A percentile compares a stretch with the other conserved stretches of the same genome.
These are phyloP conservation scores for Aspergillus bridgeri DNA, from an alignment of 495 filamentous ascomycete genomes.

Conservation along the genomic window DNA sequence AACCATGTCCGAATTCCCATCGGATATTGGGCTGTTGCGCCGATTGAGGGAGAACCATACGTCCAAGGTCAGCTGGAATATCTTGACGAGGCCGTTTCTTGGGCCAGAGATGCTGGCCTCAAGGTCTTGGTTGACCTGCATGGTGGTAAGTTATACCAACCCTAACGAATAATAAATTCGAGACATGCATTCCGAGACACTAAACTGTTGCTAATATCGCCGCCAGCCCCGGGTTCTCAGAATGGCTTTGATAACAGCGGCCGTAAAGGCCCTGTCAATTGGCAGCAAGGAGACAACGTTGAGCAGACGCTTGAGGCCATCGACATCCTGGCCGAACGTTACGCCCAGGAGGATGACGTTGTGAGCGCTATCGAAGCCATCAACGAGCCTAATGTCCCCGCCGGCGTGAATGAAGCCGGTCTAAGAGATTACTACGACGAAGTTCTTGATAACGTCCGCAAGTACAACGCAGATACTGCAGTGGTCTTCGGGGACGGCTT, in stretches of 20 bases:
- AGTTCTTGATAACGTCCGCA: slow-evolving; percentile 53
- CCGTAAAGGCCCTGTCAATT: slow-evolving; percentile 58
- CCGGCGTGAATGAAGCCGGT: slow-evolving; percentile 47
- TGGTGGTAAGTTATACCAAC: slow-evolving; percentile 49
- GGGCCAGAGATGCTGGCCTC: slow-evolving; percentile 60
- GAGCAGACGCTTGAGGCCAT: slow-evolving; percentile 56
- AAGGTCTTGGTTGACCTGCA: slow-evolving; percentile 71
- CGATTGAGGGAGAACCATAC: slow-evolving; percentile 61
- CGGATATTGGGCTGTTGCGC: slow-evolving; percentile 71
- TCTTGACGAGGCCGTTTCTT: slow-evolving; percentile 63
- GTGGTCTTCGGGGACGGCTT: slow-evolving; percentile 71
- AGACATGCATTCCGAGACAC: background rate
- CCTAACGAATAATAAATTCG: background rate
- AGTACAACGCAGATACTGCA: slow-evolving; percentile 49
- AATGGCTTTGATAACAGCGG: slow-evolving; percentile 83
- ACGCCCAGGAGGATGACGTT: slow-evolving; percentile 55
- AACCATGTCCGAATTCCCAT: slow-evolving; percentile 79
- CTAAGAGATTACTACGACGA: slow-evolving; percentile 65
- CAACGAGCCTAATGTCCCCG: slow-evolving; percentile 63
- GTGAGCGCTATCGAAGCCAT: slow-evolving; percentile 69
- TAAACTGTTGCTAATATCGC: slow-evolving; percentile 17
- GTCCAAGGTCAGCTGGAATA: slow-evolving; percentile 68
- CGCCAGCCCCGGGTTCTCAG: slow-evolving; percentile 65
- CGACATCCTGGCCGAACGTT: slow-evolving; percentile 54
- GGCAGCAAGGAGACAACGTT: slow-evolving; percentile 58